phyloP scores from a whole-genome alignment of 2,329 filamentous ascomycete species.

The Fusarium denticulatum region DNA sequence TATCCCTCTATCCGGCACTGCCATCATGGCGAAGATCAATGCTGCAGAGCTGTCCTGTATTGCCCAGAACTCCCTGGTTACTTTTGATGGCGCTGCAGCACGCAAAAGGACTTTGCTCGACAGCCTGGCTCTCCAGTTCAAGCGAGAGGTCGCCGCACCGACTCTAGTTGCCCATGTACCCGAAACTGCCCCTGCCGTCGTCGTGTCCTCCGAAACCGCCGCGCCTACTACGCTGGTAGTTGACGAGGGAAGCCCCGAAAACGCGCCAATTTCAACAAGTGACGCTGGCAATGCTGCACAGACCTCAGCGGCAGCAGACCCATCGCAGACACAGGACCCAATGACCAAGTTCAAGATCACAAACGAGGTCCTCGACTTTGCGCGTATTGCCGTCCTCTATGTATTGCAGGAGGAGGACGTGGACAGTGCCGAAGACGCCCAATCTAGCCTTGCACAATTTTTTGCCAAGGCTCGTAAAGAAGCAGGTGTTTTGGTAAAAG shows the following conservation, averaged over 20 bases:
- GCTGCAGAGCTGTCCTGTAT: slow-evolving; percentile 79
- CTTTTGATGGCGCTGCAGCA: slow-evolving; percentile 72
- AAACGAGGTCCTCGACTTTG: slow-evolving; percentile 70
- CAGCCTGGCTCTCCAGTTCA: slow-evolving; percentile 37
- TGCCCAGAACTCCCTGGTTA: slow-evolving; percentile 87
- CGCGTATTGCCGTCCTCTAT: slow-evolving; percentile 69
- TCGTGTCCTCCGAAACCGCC: slow-evolving; percentile 32
- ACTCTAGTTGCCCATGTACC: slow-evolving; percentile 16
- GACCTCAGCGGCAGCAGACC: slow-evolving; percentile 13
- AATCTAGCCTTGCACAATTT: slow-evolving; percentile 64
- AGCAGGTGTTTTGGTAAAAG: slow-evolving; percentile 46
- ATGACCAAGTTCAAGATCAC: slow-evolving; percentile 58
- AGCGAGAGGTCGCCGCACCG: slow-evolving; percentile 14
- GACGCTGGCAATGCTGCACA: slow-evolving; percentile 6
- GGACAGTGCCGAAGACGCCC: slow-evolving; percentile 62
- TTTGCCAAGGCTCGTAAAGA: slow-evolving; percentile 55
- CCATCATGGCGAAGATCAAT: slow-evolving; percentile 81
- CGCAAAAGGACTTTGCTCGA: slow-evolving; percentile 47
- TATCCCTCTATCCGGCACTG: slow-evolving; percentile 75
- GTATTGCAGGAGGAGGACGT: slow-evolving; percentile 66
- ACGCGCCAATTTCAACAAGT: slow-evolving; percentile 18
- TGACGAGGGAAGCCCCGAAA: slow-evolving; percentile 33
- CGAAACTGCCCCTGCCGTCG: slow-evolving; percentile 23
- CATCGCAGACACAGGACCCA: slow-evolving; percentile 24
- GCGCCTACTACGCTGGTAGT: slow-evolving; percentile 35